Conservation (phyloP, 306 rosid genomes). For the Cyamopsis tetragonoloba region DNA sequence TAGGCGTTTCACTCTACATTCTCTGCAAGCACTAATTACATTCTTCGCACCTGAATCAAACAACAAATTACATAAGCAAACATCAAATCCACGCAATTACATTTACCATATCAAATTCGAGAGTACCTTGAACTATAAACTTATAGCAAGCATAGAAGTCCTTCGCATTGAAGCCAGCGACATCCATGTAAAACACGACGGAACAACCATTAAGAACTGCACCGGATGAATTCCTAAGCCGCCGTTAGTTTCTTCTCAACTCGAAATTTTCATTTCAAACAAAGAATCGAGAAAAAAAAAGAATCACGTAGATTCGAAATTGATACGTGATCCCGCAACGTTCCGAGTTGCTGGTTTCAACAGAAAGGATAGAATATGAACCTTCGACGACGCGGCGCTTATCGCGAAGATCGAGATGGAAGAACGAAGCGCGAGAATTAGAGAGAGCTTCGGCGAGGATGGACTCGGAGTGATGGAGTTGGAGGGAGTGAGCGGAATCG, state of each 20-base stretch:
- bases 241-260: conserved; percentile 13
- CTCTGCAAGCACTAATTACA: conserved; percentile 74
- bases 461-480: conserved; percentile 51
- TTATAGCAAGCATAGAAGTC: conserved; percentile 54
- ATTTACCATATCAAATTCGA: background rate
- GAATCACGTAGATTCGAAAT: background rate
- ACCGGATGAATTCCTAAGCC: conserved; percentile 20
- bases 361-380: background rate
- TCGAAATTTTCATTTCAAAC: background rate
- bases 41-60: conserved; percentile 74
- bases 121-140: conserved; percentile 71
- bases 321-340: background rate
- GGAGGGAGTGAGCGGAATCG: conserved; percentile 59
- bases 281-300: background rate
- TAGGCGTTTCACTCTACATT: conserved; percentile 67
- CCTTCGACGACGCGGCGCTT: conserved; percentile 50
- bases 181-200: conserved; percentile 72
- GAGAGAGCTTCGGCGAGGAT: conserved; percentile 51
- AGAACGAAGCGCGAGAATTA: conserved; percentile 69
- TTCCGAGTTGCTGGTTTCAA: background rate
- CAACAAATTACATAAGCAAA: conserved; percentile 17
- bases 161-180: conserved; percentile 32
- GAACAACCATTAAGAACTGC: conserved; percentile 78
- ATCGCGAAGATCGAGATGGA: conserved; percentile 54
- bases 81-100: conserved; percentile 1